Base-by-base conservation (phyloP, 768 basidiomycete species). In the Leccinum barrowsii region DNA sequence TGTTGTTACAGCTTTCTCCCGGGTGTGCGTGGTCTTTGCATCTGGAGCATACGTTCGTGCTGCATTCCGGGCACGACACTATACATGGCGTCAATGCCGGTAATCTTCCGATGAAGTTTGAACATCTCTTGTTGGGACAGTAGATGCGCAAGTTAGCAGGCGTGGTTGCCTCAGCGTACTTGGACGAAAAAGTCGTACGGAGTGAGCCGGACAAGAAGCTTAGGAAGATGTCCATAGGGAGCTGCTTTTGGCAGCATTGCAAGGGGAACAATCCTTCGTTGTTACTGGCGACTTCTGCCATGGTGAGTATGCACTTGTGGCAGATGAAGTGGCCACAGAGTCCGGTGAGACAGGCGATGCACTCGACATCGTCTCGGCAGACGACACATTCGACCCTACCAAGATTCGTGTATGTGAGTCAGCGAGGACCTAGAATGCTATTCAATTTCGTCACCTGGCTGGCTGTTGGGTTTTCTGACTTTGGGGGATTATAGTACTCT, bases 211-310 rank as follows among this genome's bases (percentile, higher is more conserved):
- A 63, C 19, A 82, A 63, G 46, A 78, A 73, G 10, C 65, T 68
- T 11, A 60, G 54, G 34, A 80, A 52, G 7, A 44, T 49, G 21
- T 68, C 60, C 24, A 64, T 54, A 3, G 77, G 70, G 28, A 84
- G 71, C 0, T 68, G 64, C 42, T 73, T 60, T 34, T 75, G 65
- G 66, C 84, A 85, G 62, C 83, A 85, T 49, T 76, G 76, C 19
- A 82, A 72, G 0, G 84, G 83, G 48, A 77, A 79, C 0, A 84
- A 70, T 0, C 78, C 76, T 63, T 84, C 82, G 65, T 84, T 81
- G 22, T 68, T 71, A 11, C 67, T 75, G 35, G 80, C 77, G 0
- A 76, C 60, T 50, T 76, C 65, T 4, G 78, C 79, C 56, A 84
- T 76, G 13, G 73, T 61, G 5, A 59, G 56, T 8, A 82, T 52